These are phyloP conservation scores for Phialemonium atrogriseum DNA, from an alignment of 2,329 filamentous ascomycete genomes.

Conservation along the genomic window DNA sequence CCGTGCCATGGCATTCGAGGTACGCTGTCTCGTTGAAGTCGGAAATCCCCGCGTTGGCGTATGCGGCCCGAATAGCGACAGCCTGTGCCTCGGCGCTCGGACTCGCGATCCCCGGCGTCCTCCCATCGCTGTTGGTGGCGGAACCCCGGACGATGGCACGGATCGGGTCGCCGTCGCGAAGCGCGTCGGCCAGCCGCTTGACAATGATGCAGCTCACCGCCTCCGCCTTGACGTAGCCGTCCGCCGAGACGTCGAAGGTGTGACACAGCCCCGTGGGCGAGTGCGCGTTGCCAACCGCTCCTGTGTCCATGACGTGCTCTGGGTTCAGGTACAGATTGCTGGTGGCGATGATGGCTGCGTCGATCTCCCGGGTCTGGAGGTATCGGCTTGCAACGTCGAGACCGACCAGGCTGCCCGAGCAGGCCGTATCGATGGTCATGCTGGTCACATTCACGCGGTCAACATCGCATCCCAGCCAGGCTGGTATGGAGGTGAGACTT, in stretches of 20 bases:
- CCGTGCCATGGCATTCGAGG: conserved; percentile 31
- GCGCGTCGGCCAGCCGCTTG: conserved; percentile 36
- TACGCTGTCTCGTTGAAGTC: conserved; percentile 11
- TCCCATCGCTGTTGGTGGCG: conserved; percentile 33
- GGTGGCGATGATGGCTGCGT: conserved; percentile 20
- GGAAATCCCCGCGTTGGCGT: neutral
- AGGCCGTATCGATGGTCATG: conserved; percentile 20
- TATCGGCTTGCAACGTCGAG: conserved; percentile 21
- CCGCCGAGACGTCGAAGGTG: conserved; percentile 26
- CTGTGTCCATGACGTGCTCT: conserved; percentile 13
- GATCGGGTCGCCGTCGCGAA: conserved; percentile 36
- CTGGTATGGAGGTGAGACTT: neutral
- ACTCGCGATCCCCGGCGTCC: conserved; percentile 27
- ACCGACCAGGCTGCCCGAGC: conserved; percentile 16
- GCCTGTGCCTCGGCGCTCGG: conserved; percentile 20
- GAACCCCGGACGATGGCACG: conserved; percentile 29
- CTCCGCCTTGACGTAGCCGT: conserved; percentile 44
- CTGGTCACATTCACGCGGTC: conserved; percentile 5
- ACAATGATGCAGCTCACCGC: conserved; percentile 34
- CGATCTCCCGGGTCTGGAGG: conserved; percentile 14
- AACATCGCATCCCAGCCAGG: neutral
- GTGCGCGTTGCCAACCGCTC: conserved; percentile 7
- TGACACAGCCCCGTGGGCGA: conserved; percentile 16
- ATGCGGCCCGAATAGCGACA: neutral
- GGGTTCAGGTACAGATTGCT: conserved; percentile 23